Evolutionary conservation across 2,329 filamentous ascomycete species (phyloP).

Genomic region (Periconia sp.): DNA sequence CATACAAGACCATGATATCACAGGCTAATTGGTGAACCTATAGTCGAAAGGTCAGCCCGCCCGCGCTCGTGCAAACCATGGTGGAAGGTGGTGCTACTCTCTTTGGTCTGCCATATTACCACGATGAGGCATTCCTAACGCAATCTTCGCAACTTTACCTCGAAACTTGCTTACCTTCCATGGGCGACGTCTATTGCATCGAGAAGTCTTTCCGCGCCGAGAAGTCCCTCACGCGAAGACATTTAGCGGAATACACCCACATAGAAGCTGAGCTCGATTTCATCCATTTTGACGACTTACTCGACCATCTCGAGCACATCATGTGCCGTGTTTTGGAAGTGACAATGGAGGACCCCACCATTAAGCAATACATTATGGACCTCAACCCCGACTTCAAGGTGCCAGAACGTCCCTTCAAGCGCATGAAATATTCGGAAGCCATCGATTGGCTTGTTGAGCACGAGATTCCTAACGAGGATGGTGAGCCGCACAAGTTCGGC

Average conservation of each 20-base stretch:
- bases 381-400: constrained; percentile 90
- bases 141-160: constrained; percentile 98
- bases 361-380: constrained; percentile 75
- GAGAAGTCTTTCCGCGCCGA: constrained; percentile 99
- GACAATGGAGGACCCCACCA: constrained; percentile 74
- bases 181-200: constrained; percentile 97
- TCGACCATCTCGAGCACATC: constrained; percentile 84
- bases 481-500: constrained; percentile 86
- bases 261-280: constrained; percentile 97
- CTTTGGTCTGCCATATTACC: constrained; percentile 89
- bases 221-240: constrained; percentile 91
- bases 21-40: not conserved
- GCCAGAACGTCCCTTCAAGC: constrained; percentile 84
- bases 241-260: constrained; percentile 96
- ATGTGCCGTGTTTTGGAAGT: constrained; percentile 86
- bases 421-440: constrained; percentile 93
- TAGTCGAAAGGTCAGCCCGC: constrained; percentile 79
- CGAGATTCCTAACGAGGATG: constrained; percentile 92
- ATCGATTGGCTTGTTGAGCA: constrained; percentile 93
- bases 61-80: constrained; percentile 92
- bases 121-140: constrained; percentile 88
- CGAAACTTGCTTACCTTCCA: constrained; percentile 87
- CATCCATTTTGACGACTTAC: constrained; percentile 88
- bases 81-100: constrained; percentile 92
- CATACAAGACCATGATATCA: not conserved